Percentiles rank a stretch among this genome's conserved stretches.
phyloP scores from a whole-genome alignment of 2,329 filamentous ascomycete species.

The Fusarium tupiense region DNA sequence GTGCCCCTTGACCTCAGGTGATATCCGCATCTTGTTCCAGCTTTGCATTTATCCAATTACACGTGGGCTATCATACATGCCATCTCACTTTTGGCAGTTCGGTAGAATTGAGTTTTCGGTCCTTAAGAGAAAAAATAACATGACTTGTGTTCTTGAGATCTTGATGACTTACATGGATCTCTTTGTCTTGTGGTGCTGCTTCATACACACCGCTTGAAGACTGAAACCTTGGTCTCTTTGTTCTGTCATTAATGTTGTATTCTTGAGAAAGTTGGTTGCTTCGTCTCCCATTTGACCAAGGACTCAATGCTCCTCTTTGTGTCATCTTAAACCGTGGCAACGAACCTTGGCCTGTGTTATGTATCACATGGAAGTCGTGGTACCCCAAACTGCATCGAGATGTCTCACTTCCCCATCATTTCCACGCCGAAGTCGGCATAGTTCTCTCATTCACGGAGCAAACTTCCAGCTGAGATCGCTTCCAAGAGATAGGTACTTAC shows the following conservation, averaged over 20 bases:
- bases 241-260: constrained; percentile 10
- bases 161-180: constrained; percentile 2
- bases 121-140: neutral
- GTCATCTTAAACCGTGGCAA: constrained; percentile 16
- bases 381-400: constrained; percentile 12
- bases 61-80: constrained; percentile 19
- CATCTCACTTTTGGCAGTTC: constrained; percentile 19
- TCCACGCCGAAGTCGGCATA: constrained; percentile 18
- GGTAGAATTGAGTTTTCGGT: neutral
- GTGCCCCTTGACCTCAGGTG: constrained; percentile 25
- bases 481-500: neutral
- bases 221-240: constrained; percentile 20
- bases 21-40: constrained; percentile 17
- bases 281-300: neutral
- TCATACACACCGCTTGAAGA: constrained; percentile 23
- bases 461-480: neutral
- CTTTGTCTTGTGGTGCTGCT: constrained; percentile 7
- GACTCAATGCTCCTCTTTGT: neutral
- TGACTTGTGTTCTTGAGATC: neutral
- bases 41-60: constrained; percentile 6
- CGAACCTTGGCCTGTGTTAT: constrained; percentile 8
- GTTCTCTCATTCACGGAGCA: neutral
- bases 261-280: neutral
- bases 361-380: constrained; percentile 11
- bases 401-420: constrained; percentile 28